Evolutionary conservation across 805 yeast genomes (phyloP).

Genomic region (Maudiozyma pseudohumilis): DNA sequence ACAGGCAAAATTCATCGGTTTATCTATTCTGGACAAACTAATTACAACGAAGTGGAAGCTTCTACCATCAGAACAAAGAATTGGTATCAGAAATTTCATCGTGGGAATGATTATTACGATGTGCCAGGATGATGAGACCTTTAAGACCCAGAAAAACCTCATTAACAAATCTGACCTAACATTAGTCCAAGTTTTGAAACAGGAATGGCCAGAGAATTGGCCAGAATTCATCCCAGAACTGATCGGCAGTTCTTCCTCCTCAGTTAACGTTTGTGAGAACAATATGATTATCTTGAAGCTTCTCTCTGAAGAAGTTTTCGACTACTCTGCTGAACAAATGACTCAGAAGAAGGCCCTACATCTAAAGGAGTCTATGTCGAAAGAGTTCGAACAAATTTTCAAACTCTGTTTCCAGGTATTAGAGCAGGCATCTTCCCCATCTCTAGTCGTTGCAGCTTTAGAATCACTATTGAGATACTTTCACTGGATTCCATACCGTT

Average conservation of each 20-base stretch:
- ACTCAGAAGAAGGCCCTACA: constrained; percentile 88
- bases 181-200: constrained; percentile 85
- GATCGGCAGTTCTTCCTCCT: constrained; percentile 70
- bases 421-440: constrained; percentile 78
- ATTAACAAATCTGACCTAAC: constrained; percentile 91
- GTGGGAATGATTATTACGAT: constrained; percentile 88
- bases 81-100: constrained; percentile 87
- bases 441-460: constrained; percentile 75
- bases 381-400: constrained; percentile 88
- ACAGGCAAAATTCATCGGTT: constrained; percentile 86
- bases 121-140: constrained; percentile 72
- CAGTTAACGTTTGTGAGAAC: constrained; percentile 92
- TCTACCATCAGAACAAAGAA: constrained; percentile 76
- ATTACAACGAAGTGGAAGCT: constrained; percentile 91
- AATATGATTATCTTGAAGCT: constrained; percentile 87
- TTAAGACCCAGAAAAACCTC: constrained; percentile 65
- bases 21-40: constrained; percentile 79
- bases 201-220: constrained; percentile 99
- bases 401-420: constrained; percentile 87
- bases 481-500: constrained; percentile 90
- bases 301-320: constrained; percentile 92
- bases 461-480: constrained; percentile 74
- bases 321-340: constrained; percentile 90
- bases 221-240: constrained; percentile 93
- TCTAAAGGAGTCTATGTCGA: constrained; percentile 73